phyloP scores from a whole-genome alignment of 306 rosid species.

The Leucaena leucocephala region DNA sequence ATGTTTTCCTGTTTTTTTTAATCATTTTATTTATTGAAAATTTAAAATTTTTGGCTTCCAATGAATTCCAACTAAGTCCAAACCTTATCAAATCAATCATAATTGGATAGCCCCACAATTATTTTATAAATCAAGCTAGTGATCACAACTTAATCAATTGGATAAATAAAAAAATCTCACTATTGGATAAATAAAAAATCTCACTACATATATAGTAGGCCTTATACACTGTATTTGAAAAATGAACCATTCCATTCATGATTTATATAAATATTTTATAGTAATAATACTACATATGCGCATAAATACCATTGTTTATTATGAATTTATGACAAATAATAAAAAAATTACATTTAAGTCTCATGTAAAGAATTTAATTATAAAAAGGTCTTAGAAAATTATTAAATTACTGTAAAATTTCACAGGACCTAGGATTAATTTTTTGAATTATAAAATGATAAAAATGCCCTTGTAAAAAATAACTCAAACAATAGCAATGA shows the following conservation, averaged over 20 bases:
- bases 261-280: background rate
- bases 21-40: background rate
- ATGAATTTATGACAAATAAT: background rate
- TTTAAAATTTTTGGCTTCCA: slow-evolving; percentile 14
- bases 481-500: too few relatives aligned
- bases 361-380: too few relatives aligned
- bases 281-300: background rate
- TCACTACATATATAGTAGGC: background rate
- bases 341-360: too few relatives aligned
- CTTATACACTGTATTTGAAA: background rate
- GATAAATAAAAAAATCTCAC: background rate
- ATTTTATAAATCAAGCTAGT: background rate
- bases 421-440: too few relatives aligned
- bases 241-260: background rate
- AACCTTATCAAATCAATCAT: slow-evolving; percentile 2
- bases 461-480: too few relatives aligned
- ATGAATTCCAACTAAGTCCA: background rate
- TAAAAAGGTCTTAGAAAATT: too few relatives aligned
- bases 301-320: background rate
- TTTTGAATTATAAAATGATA: too few relatives aligned
- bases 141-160: background rate
- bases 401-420: too few relatives aligned
- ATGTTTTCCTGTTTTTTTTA: background rate
- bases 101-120: slow-evolving; percentile 14
- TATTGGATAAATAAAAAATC: background rate